Percentiles rank a stretch among this genome's conserved stretches.
Conservation (phyloP, 148 eudicot species). For the Rhododendron molle region DNA sequence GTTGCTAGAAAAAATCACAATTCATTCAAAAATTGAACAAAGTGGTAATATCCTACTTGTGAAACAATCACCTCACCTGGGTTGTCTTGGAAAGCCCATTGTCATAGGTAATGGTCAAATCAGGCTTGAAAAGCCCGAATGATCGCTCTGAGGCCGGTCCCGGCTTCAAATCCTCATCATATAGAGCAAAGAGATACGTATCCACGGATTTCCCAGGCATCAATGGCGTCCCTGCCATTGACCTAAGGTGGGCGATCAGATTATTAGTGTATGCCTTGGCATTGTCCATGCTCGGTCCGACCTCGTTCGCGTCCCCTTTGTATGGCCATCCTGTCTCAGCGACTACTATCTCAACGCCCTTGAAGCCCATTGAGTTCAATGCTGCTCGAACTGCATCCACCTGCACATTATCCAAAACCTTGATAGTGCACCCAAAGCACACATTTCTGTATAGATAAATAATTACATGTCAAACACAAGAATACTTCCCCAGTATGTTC, state of each 20-base stretch:
- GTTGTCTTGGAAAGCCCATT: conserved; percentile 45
- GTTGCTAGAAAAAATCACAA: neutral
- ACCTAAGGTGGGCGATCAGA: conserved; percentile 59
- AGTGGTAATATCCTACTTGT: neutral
- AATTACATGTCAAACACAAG: neutral
- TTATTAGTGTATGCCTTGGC: conserved; percentile 77
- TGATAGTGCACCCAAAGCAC: neutral
- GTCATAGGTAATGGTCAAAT: conserved; percentile 61
- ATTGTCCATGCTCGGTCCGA: conserved; percentile 66
- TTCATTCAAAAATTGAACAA: neutral
- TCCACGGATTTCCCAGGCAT: conserved; percentile 87
- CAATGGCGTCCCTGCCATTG: conserved; percentile 78
- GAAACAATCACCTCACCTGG: conserved; percentile 27
- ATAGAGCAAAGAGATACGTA: conserved; percentile 84
- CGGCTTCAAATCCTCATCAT: conserved; percentile 80
- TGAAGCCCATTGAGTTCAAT: conserved; percentile 60
- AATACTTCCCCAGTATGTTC: neutral
- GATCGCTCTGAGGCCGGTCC: conserved; percentile 67
- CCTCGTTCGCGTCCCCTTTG: conserved; percentile 69
- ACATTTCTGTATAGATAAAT: neutral
- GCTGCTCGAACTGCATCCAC: conserved; percentile 85
- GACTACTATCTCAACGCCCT: conserved; percentile 70
- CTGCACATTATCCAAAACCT: conserved; percentile 24
- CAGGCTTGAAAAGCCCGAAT: conserved; percentile 74
- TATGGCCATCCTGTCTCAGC: conserved; percentile 98